A percentile compares a stretch with the other conserved stretches of the same genome.
These are phyloP conservation scores for Phyllosticta citribraziliensis DNA, from an alignment of 2,329 filamentous ascomycete genomes.

Conservation along the genomic window DNA sequence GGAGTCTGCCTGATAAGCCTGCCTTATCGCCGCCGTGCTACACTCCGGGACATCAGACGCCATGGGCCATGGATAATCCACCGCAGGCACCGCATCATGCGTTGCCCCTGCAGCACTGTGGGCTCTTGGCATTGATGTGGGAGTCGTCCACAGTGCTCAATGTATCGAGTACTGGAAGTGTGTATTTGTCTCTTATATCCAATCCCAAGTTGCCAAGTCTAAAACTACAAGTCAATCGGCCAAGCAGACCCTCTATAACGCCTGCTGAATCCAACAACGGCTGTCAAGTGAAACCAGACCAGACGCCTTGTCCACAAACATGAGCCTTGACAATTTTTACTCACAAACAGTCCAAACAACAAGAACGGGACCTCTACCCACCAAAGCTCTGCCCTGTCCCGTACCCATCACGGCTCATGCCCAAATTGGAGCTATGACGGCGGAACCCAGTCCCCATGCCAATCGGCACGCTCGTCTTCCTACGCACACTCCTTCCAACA, in stretches of 20 bases:
- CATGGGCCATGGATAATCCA: too few species aligned
- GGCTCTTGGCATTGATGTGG: too few species aligned
- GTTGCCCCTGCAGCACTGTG: too few species aligned
- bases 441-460: conserved; percentile 38
- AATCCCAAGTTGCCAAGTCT: too few species aligned
- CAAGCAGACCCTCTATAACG: neutral
- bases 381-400: conserved; percentile 9
- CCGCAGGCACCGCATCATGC: too few species aligned
- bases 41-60: too few species aligned
- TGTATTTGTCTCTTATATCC: too few species aligned
- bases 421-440: conserved; percentile 36
- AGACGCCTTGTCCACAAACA: neutral
- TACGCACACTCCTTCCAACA: conserved; percentile 19
- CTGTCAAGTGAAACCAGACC: neutral
- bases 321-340: neutral
- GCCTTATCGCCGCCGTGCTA: neutral
- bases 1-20: neutral
- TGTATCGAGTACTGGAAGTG: too few species aligned
- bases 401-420: conserved; percentile 25
- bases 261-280: neutral
- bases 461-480: conserved; percentile 34
- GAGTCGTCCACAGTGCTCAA: too few species aligned
- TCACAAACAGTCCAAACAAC: neutral
- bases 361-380: neutral
- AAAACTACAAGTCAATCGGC: too few species aligned